phyloP scores from a whole-genome alignment of 1,139 yeast species.

The Candida sp. region DNA sequence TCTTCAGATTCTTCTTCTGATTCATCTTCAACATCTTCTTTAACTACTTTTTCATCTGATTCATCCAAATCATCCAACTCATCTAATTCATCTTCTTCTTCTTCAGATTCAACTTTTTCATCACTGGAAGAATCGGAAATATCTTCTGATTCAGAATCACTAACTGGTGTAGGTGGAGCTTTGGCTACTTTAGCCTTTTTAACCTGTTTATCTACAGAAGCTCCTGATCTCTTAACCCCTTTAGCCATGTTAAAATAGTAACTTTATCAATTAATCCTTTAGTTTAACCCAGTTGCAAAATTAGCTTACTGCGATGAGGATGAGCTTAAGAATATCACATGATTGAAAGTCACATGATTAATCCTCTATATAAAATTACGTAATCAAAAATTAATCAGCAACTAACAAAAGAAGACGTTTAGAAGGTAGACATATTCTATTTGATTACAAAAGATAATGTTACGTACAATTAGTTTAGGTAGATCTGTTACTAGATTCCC shows the following conservation, averaged over 20 bases:
- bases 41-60: slow-evolving; percentile 13
- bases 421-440: too few species aligned
- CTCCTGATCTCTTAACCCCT: slow-evolving; percentile 32
- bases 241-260: slow-evolving; percentile 17
- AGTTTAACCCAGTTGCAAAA: too few species aligned
- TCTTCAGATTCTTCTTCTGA: slow-evolving; percentile 11
- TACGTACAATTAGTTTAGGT: neutral
- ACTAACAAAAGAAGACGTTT: too few species aligned
- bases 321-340: too few species aligned
- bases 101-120: slow-evolving; percentile 15
- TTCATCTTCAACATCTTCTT: slow-evolving; percentile 11
- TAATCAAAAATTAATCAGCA: neutral
- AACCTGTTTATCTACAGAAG: slow-evolving; percentile 11
- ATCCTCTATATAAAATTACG: too few species aligned
- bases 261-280: too few species aligned
- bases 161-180: slow-evolving; percentile 13
- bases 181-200: slow-evolving; percentile 26
- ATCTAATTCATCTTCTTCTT: slow-evolving; percentile 16
- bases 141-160: slow-evolving; percentile 12
- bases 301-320: too few species aligned
- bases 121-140: slow-evolving; percentile 8
- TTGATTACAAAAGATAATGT: neutral
- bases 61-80: slow-evolving; percentile 13
- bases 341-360: too few species aligned
- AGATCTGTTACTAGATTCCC: neutral